Evolutionary conservation across 768 basidiomycete species (phyloP).

Genomic region (Tulasnella sp.): DNA sequence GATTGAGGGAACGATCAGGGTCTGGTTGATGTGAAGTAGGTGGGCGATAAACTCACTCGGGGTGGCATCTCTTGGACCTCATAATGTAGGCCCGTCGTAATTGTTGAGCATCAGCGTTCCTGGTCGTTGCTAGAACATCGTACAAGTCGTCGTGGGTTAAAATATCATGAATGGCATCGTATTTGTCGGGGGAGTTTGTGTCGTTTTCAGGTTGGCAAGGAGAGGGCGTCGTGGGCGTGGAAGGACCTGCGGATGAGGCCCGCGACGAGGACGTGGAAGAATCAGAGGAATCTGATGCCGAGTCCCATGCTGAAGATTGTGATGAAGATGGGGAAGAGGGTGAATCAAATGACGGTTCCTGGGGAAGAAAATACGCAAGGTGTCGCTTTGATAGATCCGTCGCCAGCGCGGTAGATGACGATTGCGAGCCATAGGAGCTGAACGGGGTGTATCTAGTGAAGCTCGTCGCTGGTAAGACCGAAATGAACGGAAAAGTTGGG

Average conservation of each 20-base stretch:
- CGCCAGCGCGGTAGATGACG: neutral
- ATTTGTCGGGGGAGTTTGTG: constrained; percentile 17
- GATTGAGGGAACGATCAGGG: neutral
- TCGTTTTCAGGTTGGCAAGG: neutral
- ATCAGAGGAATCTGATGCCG: constrained; percentile 1
- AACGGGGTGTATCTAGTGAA: neutral
- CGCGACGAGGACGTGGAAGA: constrained; percentile 20
- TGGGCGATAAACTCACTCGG: constrained; percentile 49
- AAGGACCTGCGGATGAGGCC: constrained; percentile 4
- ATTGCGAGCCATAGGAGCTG: neutral
- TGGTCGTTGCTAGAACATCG: constrained; percentile 52
- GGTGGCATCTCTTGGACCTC: constrained; percentile 66
- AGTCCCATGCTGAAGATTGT: constrained; percentile 20
- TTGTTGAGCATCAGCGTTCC: constrained; percentile 43
- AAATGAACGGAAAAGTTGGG: neutral
- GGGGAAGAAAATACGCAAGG: neutral
- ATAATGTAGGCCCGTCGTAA: constrained; percentile 65
- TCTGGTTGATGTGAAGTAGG: neutral
- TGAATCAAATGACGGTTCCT: constrained; percentile 18
- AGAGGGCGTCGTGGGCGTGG: neutral
- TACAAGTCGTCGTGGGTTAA: constrained; percentile 57
- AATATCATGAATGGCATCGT: constrained; percentile 38
- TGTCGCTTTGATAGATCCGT: neutral
- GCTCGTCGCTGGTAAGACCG: constrained; percentile 1
- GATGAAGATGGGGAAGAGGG: constrained; percentile 24